Conservation (phyloP, 75 land plant species). For the Adiantum capillusveneris region DNA sequence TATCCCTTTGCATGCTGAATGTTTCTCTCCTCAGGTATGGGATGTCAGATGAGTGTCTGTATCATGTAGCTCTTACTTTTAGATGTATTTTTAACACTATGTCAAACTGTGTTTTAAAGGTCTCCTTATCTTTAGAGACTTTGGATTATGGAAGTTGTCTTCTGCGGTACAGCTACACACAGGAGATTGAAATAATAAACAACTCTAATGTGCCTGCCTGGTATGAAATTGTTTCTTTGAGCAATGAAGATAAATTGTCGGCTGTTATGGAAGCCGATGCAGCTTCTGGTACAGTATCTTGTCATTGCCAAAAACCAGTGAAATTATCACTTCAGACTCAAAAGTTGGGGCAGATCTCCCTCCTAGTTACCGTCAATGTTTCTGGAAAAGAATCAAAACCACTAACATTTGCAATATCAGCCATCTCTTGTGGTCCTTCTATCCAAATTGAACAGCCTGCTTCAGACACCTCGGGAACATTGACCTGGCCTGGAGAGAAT, state of each 20-base stretch:
- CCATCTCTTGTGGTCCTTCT: constrained; percentile 7
- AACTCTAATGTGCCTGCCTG: constrained; percentile 13
- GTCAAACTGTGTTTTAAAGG: not conserved
- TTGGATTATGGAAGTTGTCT: constrained; percentile 23
- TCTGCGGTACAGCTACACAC: constrained; percentile 13
- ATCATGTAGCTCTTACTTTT: not conserved
- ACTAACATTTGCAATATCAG: not conserved
- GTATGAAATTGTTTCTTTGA: constrained; percentile 16
- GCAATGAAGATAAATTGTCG: not conserved
- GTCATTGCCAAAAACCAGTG: constrained; percentile 4
- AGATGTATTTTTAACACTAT: not conserved
- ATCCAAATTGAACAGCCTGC: constrained; percentile 4
- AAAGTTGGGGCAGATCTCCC: constrained; percentile 19
- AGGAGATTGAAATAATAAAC: constrained; percentile 10
- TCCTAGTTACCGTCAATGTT: constrained; percentile 1
- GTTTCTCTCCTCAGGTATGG: constrained; percentile 19
- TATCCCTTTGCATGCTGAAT: constrained; percentile 15
- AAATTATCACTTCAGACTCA: constrained; percentile 11
- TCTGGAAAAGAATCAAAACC: constrained; percentile 15
- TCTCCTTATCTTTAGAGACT: constrained; percentile 5
- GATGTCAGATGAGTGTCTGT: not conserved
- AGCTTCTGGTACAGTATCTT: not conserved
- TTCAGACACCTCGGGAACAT: not conserved
- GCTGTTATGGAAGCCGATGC: constrained; percentile 9
- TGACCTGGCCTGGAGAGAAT: constrained; percentile 5